Evolutionary conservation across 2,329 filamentous ascomycete genomes (phyloP), one percentile per base, ranked within the genome.

Genomic region (Cordyceps pruinosa): DNA sequence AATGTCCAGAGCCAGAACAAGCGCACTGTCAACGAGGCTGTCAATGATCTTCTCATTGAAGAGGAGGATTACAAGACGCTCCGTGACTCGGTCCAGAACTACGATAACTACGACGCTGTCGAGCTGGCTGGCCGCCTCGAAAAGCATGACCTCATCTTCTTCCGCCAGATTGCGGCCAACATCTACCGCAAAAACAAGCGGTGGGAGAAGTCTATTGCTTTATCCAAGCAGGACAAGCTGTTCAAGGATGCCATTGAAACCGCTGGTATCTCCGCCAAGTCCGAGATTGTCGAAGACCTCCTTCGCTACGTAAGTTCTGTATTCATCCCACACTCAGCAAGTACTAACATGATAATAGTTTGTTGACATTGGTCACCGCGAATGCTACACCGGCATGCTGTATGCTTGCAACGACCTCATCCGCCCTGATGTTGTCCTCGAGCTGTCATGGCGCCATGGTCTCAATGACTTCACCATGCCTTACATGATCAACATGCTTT

Each of bases 181-280:
- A 99, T 99, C 73, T 99, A 97, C 79, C 91, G 95, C 72, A 99
- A 97, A 83, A 97, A 96, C 81, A 97, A 97, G 87, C 85, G 94
- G 62, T 99, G 95, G 95, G 93, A 97, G 78, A 97, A 97, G 78
- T 97, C 92, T 4, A 99, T 99, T 72, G 85, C 90, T 34, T 79
- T 99, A 47, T 97, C 93, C 17, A 99, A 99, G 82, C 93, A 99
- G 73, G 94, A 99, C 79, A 97, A 97, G 83, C 80, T 99, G 17
- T 99, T 94, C 87, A 97, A 97, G 81, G 94, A 99, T 75, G 94
- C 95, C 26, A 97, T 99, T 62, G 94, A 99, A 81, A 99, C 94
- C 15, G 85, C 95, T 32, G 94, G 94, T 28, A 89, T 97, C 57
- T 97, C 93, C 52, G 81, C 82, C 70, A 97, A 97, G 82, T 70